Base-by-base conservation (phyloP, 2,329 filamentous ascomycete genomes). In the Penicillium sp. region DNA sequence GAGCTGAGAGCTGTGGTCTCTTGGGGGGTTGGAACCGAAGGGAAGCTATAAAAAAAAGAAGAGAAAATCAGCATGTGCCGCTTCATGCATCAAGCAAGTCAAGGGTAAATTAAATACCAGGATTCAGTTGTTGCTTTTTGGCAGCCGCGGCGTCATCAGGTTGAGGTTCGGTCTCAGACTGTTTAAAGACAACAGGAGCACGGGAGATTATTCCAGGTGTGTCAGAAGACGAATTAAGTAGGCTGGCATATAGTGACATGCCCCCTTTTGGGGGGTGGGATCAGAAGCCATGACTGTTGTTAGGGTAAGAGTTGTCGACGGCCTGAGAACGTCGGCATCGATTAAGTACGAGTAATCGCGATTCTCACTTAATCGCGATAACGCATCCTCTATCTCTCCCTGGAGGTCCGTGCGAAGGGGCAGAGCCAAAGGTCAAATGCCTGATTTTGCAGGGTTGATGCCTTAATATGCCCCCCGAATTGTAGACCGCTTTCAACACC, bases 1-100 rank as follows among this genome's bases (percentile, higher is more conserved):
- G 77, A 70, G 73, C 69, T 75, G 83, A 70, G 78, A 88, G 66
- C 68, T 91, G 86, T 25, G 90, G 90, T 60, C 90, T 85, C 69
- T 90, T 90, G 64, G 92, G 92, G 51, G 91, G 91, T 73, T 96
- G 91, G 78, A 96, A 96, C 74, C 89, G 89, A 62, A 96, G 82
- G 69, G 89, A 86, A 74, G 84, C 81, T 83, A 75, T 57, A 61
- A 23, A 58, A 58, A 50, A 47, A 57, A 55, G 27, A 62, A 66
- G 68, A 47, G 38, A 59, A 53, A 58, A 44, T 54, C 49, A 39
- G n/a, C 42, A 53, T 41, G 49, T 17, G 33, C 55, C 10, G 2
- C 23, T 51, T 25, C 6, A 6, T 68, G 9, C 25, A n/a, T 66
- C 55, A 62, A 64, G 66, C 64, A 69, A 71, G 70, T 70, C 66